Conservation (phyloP, 441 rosid species). For the Adansonia madagascariensis region DNA sequence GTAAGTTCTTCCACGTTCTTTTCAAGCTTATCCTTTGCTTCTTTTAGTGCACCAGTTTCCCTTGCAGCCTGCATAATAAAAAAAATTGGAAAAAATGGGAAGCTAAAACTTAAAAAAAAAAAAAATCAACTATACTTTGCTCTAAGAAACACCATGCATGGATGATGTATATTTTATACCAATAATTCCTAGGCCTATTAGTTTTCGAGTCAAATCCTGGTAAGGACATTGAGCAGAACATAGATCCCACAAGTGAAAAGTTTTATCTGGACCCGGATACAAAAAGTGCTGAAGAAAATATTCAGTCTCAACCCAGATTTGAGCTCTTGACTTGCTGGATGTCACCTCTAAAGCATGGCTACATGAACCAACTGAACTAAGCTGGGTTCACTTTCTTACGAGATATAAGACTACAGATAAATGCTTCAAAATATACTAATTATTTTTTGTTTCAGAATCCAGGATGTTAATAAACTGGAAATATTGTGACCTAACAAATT, state of each 20-base stretch:
- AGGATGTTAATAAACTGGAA: background rate
- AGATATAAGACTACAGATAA: too few relatives aligned
- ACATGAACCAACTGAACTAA: too few relatives aligned
- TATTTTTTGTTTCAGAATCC: background rate
- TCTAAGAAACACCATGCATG: constrained; percentile 4
- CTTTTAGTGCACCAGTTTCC: constrained; percentile 97
- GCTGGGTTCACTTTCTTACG: too few relatives aligned
- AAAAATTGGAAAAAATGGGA: background rate
- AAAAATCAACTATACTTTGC: background rate
- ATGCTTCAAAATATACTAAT: background rate
- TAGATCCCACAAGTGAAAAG: background rate
- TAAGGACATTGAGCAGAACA: background rate
- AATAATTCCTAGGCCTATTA: background rate
- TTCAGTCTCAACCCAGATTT: background rate
- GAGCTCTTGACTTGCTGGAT: too few relatives aligned
- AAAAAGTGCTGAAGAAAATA: background rate
- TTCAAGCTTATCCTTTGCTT: constrained; percentile 98
- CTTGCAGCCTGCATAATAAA: constrained; percentile 71
- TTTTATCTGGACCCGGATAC: background rate
- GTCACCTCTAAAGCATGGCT: too few relatives aligned
- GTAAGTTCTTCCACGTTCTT: constrained; percentile 96
- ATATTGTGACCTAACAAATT: background rate
- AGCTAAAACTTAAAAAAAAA: constrained; percentile 8
- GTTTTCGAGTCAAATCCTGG: background rate
- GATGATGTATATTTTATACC: background rate